Conservation (phyloP, 106 monocot species). For the Phalaenopsis aphrodite region DNA sequence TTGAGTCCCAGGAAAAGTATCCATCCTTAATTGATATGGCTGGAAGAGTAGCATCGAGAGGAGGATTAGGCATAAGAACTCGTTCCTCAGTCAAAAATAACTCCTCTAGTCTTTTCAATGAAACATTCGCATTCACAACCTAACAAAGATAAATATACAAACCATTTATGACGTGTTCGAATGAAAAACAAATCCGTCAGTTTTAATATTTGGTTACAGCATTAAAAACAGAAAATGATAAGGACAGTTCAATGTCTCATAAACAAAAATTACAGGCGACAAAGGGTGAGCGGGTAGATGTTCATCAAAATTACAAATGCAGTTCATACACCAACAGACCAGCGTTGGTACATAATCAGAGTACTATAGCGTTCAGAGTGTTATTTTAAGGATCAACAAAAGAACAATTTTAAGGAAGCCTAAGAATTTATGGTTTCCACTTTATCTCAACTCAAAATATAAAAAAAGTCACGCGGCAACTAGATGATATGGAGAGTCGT, state of each 20-base stretch:
- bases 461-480: too few relatives aligned
- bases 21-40: conserved; percentile 91
- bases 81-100: conserved; percentile 81
- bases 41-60: conserved; percentile 72
- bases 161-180: neutral
- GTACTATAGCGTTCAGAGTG: too few relatives aligned
- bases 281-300: neutral
- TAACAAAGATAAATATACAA: conserved; percentile 27
- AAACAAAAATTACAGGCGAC: neutral
- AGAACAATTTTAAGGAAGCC: too few relatives aligned
- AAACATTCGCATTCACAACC: conserved; percentile 97
- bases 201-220: neutral
- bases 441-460: too few relatives aligned
- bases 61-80: conserved; percentile 83
- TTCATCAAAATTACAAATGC: neutral
- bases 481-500: too few relatives aligned
- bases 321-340: too few relatives aligned
- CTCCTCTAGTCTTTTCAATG: conserved; percentile 86
- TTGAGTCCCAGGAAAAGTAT: conserved; percentile 94
- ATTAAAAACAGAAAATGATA: neutral
- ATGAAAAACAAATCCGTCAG: neutral
- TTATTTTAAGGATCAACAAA: too few relatives aligned
- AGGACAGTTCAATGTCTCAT: neutral
- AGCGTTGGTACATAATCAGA: too few relatives aligned
- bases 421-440: too few relatives aligned